phyloP scores from a whole-genome alignment of 2,329 filamentous ascomycete species.

The Monilinia aucupariae region DNA sequence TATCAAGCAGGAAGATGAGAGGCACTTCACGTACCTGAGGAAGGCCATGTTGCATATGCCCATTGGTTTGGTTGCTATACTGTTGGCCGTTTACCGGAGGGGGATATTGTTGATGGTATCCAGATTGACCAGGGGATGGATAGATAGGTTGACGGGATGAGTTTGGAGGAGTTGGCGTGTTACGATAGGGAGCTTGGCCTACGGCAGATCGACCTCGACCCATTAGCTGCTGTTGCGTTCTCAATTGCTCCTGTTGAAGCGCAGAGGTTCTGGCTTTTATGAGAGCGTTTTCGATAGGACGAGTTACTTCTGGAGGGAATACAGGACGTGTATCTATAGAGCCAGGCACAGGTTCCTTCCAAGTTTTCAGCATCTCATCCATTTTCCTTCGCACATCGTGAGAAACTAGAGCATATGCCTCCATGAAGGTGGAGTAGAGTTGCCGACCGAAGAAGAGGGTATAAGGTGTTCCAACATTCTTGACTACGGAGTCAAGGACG shows the following conservation, averaged over 20 bases:
- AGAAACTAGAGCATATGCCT: conserved; percentile 87
- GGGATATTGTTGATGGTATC: conserved; percentile 35
- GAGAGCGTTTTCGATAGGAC: conserved; percentile 88
- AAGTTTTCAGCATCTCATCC: conserved; percentile 95
- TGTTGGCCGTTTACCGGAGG: conserved; percentile 25
- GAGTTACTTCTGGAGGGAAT: conserved; percentile 79
- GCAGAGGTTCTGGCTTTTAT: conserved; percentile 67
- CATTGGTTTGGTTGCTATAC: conserved; percentile 21
- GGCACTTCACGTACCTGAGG: conserved; percentile 28
- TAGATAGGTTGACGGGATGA: conserved; percentile 38
- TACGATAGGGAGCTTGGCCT: conserved; percentile 57
- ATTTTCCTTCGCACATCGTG: conserved; percentile 77
- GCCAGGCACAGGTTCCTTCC: conserved; percentile 94
- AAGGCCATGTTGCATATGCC: conserved; percentile 28
- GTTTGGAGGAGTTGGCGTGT: conserved; percentile 69
- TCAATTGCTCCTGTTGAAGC: conserved; percentile 53
- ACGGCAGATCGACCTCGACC: conserved; percentile 46
- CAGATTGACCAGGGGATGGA: conserved; percentile 33
- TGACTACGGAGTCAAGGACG: conserved; percentile 95
- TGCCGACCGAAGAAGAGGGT: conserved; percentile 90
- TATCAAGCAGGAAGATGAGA: not conserved
- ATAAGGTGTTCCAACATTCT: conserved; percentile 97
- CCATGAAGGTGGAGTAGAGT: conserved; percentile 93
- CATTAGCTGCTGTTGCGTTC: conserved; percentile 51
- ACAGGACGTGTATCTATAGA: conserved; percentile 90